A percentile compares a stretch with the other conserved stretches of the same genome.
These are phyloP conservation scores for Phaeomoniella chlamydospora DNA, from an alignment of 2,329 filamentous ascomycete genomes.

Conservation along the genomic window DNA sequence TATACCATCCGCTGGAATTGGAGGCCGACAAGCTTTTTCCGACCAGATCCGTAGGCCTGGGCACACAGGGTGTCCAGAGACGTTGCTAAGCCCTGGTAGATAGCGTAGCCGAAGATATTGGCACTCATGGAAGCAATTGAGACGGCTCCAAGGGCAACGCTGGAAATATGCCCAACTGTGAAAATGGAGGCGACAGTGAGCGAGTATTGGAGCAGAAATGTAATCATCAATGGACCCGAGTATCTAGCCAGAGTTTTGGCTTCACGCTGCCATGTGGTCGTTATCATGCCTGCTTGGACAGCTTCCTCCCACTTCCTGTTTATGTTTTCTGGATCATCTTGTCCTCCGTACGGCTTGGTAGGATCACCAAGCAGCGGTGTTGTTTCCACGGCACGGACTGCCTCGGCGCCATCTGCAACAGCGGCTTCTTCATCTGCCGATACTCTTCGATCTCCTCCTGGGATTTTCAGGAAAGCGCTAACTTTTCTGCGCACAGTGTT, in stretches of 20 bases:
- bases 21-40: constrained; percentile 73
- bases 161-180: constrained; percentile 62
- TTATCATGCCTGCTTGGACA: constrained; percentile 64
- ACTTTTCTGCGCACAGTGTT: constrained; percentile 7
- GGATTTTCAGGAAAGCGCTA: constrained; percentile 5
- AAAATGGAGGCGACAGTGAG: constrained; percentile 73
- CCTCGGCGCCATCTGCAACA: constrained; percentile 4
- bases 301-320: constrained; percentile 75
- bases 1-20: constrained; percentile 71
- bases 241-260: constrained; percentile 64
- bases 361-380: constrained; percentile 32
- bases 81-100: constrained; percentile 72
- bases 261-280: constrained; percentile 85
- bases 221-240: constrained; percentile 55
- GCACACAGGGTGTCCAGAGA: constrained; percentile 84
- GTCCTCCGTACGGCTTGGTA: constrained; percentile 27
- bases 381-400: constrained; percentile 22
- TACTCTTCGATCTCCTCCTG: constrained; percentile 9
- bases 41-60: constrained; percentile 85
- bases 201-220: constrained; percentile 69
- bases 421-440: constrained; percentile 12
- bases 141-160: constrained; percentile 52
- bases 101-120: constrained; percentile 62
- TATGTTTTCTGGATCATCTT: constrained; percentile 40
- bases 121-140: constrained; percentile 64